These are phyloP conservation scores for Micromonas pusilla DNA, from an alignment of 139 green algal genomes.

Conservation along the genomic window DNA sequence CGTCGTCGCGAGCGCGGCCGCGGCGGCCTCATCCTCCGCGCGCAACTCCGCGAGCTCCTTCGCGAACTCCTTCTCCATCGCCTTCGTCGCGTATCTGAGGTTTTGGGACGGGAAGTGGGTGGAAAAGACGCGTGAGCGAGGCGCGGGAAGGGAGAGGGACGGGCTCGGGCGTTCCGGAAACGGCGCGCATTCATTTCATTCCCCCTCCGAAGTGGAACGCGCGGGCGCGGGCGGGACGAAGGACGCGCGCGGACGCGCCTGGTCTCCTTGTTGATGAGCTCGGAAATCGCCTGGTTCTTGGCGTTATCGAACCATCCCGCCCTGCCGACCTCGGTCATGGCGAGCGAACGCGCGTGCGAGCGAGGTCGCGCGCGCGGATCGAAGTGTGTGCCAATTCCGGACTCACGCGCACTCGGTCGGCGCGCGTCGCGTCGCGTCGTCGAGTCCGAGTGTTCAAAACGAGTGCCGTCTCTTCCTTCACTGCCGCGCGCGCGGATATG, in stretches of 20 bases:
- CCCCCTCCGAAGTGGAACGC: no score
- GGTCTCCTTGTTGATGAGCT: neutral
- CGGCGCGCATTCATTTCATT: no score
- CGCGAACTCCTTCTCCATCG: neutral
- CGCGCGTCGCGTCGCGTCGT: no score
- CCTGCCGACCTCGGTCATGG: constrained; percentile 6
- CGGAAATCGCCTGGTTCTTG: neutral
- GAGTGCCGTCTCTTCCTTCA: no score
- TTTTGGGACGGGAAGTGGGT: no score
- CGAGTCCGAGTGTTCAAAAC: no score
- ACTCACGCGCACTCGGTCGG: no score
- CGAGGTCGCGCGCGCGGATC: no score
- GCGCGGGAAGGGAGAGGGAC: neutral
- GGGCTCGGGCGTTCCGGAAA: no score
- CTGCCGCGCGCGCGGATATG: no score
- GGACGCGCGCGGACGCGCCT: neutral
- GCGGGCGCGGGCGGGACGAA: neutral
- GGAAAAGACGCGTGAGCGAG: neutral
- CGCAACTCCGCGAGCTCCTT: neutral
- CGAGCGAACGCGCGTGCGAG: no score
- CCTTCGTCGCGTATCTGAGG: neutral
- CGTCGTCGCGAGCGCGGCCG: neutral
- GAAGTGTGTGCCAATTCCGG: no score
- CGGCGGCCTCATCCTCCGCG: neutral
- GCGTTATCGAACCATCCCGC: constrained; percentile 17